Conservation (phyloP, 768 basidiomycete species). For the Arthromyces matolae region DNA sequence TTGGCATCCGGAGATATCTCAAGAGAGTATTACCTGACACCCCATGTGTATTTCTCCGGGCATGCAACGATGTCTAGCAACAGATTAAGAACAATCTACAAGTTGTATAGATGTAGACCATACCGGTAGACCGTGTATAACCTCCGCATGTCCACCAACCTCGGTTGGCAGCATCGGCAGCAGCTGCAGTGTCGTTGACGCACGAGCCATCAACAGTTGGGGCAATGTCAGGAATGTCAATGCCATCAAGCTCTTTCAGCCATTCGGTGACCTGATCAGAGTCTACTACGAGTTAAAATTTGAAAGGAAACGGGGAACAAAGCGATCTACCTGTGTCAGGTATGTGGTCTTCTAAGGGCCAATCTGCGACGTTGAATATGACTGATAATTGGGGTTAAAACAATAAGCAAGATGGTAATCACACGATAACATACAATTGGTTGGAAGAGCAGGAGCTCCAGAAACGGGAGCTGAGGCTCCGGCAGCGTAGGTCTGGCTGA, state of each 20-base stretch:
- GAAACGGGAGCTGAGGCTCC: conserved; percentile 61
- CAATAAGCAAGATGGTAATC: neutral
- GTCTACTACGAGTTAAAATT: conserved; percentile 28
- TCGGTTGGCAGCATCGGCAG: conserved; percentile 51
- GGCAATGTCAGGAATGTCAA: conserved; percentile 59
- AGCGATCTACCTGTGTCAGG: conserved; percentile 50
- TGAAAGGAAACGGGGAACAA: neutral
- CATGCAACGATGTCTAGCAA: conserved; percentile 58
- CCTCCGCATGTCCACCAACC: conserved; percentile 95
- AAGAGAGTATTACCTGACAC: conserved; percentile 50
- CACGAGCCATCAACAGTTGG: conserved; percentile 73
- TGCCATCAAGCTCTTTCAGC: conserved; percentile 74
- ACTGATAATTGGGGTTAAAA: conserved; percentile 12
- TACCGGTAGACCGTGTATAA: conserved; percentile 49
- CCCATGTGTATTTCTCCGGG: conserved; percentile 70
- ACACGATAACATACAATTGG: conserved; percentile 43
- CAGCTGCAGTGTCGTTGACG: conserved; percentile 50
- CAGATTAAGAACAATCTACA: neutral
- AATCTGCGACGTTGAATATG: conserved; percentile 34
- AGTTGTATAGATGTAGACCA: neutral
- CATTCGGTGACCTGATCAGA: conserved; percentile 64
- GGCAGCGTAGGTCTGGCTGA: conserved; percentile 50
- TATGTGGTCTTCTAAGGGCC: conserved; percentile 61
- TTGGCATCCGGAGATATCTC: neutral
- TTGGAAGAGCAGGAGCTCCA: conserved; percentile 66